Percentiles rank a stretch among this genome's conserved stretches.
Evolutionary conservation across 257 asterid species (phyloP).

Genomic region (Nicotiana knightiana): DNA sequence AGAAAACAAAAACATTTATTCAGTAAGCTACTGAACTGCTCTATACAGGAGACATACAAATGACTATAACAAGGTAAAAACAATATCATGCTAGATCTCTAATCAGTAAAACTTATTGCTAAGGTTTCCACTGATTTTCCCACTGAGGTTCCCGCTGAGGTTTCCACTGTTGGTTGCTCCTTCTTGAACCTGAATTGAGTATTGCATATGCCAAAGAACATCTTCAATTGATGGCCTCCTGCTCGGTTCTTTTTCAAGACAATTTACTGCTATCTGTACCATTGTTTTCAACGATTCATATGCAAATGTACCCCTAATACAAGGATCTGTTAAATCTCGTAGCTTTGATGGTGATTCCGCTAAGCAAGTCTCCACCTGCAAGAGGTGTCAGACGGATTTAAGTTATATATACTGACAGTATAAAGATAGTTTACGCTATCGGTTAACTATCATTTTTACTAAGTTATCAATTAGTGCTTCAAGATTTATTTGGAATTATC

Average conservation of each 20-base stretch:
- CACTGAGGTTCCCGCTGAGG: conserved; percentile 44
- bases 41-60: conserved; percentile 3
- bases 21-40: conserved; percentile 7
- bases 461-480: too few species aligned
- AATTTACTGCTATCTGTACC: conserved; percentile 65
- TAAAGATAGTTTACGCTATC: too few species aligned
- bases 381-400: not conserved
- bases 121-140: conserved; percentile 44
- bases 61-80: not conserved
- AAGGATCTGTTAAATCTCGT: conserved; percentile 64
- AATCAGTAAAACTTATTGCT: conserved; percentile 34
- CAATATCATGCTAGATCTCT: not conserved
- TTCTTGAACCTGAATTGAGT: conserved; percentile 95
- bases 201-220: conserved; percentile 98
- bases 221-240: conserved; percentile 84
- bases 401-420: too few species aligned
- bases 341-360: conserved; percentile 78
- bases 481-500: too few species aligned
- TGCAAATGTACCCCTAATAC: conserved; percentile 80
- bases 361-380: conserved; percentile 69
- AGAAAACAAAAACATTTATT: not conserved
- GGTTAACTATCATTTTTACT: too few species aligned
- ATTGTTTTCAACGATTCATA: conserved; percentile 79
- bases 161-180: conserved; percentile 90
- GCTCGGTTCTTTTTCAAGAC: conserved; percentile 58